Conservation (phyloP, 1,284 basidiomycete genomes). For the Ustilago tritici region DNA sequence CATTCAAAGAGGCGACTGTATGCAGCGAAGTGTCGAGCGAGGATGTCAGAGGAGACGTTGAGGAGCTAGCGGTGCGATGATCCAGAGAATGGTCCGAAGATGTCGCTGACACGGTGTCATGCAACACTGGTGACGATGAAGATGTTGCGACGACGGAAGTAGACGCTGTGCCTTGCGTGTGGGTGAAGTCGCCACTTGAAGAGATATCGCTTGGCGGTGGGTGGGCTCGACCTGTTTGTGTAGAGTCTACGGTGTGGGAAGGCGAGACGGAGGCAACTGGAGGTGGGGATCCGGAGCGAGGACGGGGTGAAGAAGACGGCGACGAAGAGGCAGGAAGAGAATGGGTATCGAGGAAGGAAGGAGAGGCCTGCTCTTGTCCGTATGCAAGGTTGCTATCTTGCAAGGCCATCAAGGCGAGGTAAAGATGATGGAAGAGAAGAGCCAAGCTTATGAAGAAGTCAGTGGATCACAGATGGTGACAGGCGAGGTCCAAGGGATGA, state of each 20-base stretch:
- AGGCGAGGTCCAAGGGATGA: not conserved
- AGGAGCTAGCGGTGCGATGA: not conserved
- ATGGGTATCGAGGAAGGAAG: conserved; percentile 2
- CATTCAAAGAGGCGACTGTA: conserved; percentile 2
- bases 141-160: not conserved
- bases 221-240: not conserved
- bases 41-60: not conserved
- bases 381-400: conserved; percentile 11
- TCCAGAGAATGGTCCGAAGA: conserved; percentile 1
- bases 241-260: not conserved
- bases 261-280: not conserved
- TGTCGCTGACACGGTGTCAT: not conserved
- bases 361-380: conserved; percentile 32
- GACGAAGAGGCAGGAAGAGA: conserved; percentile 1
- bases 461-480: not conserved
- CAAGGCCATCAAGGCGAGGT: conserved; percentile 42
- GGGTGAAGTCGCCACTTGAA: not conserved
- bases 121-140: not conserved
- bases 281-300: not conserved
- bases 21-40: conserved; percentile 2
- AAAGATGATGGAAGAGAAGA: conserved; percentile 7
- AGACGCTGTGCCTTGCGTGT: not conserved
- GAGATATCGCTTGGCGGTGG: not conserved
- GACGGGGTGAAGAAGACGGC: not conserved
- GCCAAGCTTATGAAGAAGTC: not conserved